A percentile compares a stretch with the other conserved stretches of the same genome.
phyloP scores from a whole-genome alignment of 1,284 basidiomycete genomes.

The Phlebopus sp. region DNA sequence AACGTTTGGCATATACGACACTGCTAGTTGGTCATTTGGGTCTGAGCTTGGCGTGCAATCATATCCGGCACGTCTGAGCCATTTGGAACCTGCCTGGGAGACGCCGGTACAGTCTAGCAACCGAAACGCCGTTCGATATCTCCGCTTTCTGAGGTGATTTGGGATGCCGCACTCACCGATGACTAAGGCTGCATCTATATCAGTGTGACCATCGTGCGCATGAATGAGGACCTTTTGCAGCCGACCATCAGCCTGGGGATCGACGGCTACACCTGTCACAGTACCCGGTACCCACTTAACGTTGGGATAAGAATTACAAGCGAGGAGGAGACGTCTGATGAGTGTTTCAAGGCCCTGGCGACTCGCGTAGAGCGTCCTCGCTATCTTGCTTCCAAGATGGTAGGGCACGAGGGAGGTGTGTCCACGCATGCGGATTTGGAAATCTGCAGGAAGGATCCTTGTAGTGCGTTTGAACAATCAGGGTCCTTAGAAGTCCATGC shows the following conservation, averaged over 20 bases:
- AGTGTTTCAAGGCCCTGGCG: constrained; percentile 26
- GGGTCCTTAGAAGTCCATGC: not conserved
- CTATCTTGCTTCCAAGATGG: constrained; percentile 11
- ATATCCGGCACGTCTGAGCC: not conserved
- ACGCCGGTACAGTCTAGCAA: constrained; percentile 1
- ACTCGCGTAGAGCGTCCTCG: constrained; percentile 18
- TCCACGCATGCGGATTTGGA: not conserved
- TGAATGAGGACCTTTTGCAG: not conserved
- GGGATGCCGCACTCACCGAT: not conserved
- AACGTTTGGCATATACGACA: not conserved
- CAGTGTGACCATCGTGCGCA: not conserved
- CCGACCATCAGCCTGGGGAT: not conserved
- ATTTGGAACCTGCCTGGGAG: not conserved
- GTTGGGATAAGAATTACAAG: not conserved
- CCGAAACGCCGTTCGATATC: not conserved
- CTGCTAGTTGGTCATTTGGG: not conserved
- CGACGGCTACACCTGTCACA: not conserved
- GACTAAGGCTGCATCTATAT: not conserved
- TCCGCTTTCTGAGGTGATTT: not conserved
- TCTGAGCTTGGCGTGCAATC: not conserved
- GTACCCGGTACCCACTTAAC: not conserved
- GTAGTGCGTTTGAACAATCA: not conserved
- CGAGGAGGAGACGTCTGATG: constrained; percentile 16
- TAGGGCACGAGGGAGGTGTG: constrained; percentile 5
- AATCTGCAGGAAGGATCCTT: not conserved